Conservation (phyloP, 176 grass and related monocot species). For the Zea luxurians region DNA sequence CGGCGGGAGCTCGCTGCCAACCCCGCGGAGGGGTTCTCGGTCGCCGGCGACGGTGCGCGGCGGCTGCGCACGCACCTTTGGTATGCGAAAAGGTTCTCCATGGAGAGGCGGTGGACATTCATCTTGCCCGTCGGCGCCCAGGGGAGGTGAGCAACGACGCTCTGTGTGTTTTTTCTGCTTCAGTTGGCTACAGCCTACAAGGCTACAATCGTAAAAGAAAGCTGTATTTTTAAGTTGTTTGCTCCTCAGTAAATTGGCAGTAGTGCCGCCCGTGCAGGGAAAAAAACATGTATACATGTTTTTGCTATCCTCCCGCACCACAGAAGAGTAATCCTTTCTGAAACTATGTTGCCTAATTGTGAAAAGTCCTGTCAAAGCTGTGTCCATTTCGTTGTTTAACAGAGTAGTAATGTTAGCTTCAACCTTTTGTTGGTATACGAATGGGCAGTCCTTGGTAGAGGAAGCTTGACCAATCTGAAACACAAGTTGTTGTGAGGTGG, state of each 20-base stretch:
- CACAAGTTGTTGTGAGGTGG: neutral
- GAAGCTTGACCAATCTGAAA: neutral
- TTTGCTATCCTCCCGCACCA: neutral
- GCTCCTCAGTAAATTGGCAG: neutral
- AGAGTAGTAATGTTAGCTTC: neutral
- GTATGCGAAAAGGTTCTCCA: conserved; percentile 84
- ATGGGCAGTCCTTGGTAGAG: neutral
- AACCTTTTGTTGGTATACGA: neutral
- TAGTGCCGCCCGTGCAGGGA: neutral
- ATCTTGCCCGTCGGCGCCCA: conserved; percentile 59
- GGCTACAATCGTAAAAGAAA: neutral
- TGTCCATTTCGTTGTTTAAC: neutral
- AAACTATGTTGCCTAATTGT: neutral
- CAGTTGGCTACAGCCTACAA: neutral
- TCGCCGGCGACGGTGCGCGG: conserved; percentile 52
- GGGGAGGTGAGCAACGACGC: conserved; percentile 46
- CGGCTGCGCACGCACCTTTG: conserved; percentile 85
- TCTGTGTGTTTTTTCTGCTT: neutral
- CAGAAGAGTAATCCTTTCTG: neutral
- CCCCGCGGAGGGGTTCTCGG: conserved; percentile 59
- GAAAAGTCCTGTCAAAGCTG: neutral
- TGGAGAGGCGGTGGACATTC: conserved; percentile 78
- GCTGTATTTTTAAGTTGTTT: neutral
- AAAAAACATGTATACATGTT: neutral
- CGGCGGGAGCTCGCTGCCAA: conserved; percentile 64